These are phyloP conservation scores for Chaetoscypha palmicola DNA, from an alignment of 2,329 filamentous ascomycete species.

Conservation along the genomic window DNA sequence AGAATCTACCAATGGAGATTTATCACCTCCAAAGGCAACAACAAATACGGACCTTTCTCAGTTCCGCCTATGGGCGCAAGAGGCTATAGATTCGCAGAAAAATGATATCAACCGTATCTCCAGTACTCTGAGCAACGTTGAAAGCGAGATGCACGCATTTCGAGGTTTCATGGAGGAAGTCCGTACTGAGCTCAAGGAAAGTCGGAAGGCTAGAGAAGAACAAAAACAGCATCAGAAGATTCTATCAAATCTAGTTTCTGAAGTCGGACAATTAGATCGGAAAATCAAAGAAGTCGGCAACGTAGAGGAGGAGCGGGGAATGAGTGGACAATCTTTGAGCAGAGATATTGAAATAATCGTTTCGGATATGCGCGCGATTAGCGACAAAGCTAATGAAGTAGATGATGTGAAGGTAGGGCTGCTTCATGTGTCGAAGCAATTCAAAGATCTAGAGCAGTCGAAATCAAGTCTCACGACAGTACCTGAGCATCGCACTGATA, in stretches of 20 bases:
- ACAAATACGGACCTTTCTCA: no score
- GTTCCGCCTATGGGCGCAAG: conserved; percentile 25
- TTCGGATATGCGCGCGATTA: conserved; percentile 17
- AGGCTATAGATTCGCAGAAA: conserved; percentile 23
- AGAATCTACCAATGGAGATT: neutral
- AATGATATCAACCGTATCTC: conserved; percentile 29
- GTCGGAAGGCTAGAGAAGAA: conserved; percentile 5
- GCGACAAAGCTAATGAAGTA: conserved; percentile 23
- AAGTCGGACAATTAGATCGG: conserved; percentile 8
- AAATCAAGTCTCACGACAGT: neutral
- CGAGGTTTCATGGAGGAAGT: conserved; percentile 28
- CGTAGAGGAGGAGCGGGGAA: conserved; percentile 1
- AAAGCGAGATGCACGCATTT: conserved; percentile 26
- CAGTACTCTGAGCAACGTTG: conserved; percentile 21
- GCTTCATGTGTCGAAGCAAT: conserved; percentile 15
- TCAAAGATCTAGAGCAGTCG: conserved; percentile 13
- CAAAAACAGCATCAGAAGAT: conserved; percentile 8
- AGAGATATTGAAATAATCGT: conserved; percentile 18
- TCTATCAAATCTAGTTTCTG: conserved; percentile 7
- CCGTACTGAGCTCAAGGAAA: conserved; percentile 19
- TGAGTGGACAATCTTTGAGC: conserved; percentile 10
- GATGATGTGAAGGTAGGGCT: conserved; percentile 24
- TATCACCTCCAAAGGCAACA: no score
- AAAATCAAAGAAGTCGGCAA: conserved; percentile 5
- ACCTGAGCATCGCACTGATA: neutral